Evolutionary conservation across 257 asterid species (phyloP), one percentile per base, ranked within the genome.

Genomic region (Petunia axillaris): DNA sequence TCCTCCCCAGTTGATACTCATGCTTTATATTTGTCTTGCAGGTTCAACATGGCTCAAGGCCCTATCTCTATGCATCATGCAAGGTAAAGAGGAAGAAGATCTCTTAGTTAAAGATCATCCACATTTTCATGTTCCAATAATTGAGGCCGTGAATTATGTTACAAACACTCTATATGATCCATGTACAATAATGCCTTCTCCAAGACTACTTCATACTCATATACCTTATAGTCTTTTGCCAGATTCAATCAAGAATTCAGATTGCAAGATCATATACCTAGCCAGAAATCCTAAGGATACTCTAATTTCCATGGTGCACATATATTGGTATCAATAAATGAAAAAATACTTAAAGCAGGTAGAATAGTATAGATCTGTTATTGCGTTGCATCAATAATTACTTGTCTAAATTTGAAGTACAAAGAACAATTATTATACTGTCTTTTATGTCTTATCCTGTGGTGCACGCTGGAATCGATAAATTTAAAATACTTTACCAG

Each of bases 41-140:
- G 73, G 73, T 37, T 2, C 73, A 39, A 39, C 73, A 1, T 64
- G 73, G 73, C 73, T 64, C 50, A 64, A 38, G 73, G 50, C 73
- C 35, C 38, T 64, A 39, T 64, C 50, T 64, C 35, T 6, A 64
- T 39, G 36, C 73, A 64, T 64, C 50, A 14, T 64, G 73, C 50
- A 38, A 64, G 73, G 35, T 38, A 39, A 64, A 64, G 50, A 64
- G 35, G 73, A 39, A 64, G 50, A 39, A 14, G 73, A 64, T 35
- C 50, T 64, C 16, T 64, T 39, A 5, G 35, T 64, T 38, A 13
- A 64, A 10, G 73, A 64, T 5, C 38, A 5, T 39, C 73, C 73
- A 38, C 73, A 64, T 64, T 64, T 64, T 14, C 0, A 64, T 64
- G 73, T 64, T 64, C 73, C 50, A 64, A 64, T 35, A 38, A 39